Evolutionary conservation across 2,329 filamentous ascomycete genomes (phyloP), one percentile per base, ranked within the genome.

Genomic region (Cryphonectria radicalis): DNA sequence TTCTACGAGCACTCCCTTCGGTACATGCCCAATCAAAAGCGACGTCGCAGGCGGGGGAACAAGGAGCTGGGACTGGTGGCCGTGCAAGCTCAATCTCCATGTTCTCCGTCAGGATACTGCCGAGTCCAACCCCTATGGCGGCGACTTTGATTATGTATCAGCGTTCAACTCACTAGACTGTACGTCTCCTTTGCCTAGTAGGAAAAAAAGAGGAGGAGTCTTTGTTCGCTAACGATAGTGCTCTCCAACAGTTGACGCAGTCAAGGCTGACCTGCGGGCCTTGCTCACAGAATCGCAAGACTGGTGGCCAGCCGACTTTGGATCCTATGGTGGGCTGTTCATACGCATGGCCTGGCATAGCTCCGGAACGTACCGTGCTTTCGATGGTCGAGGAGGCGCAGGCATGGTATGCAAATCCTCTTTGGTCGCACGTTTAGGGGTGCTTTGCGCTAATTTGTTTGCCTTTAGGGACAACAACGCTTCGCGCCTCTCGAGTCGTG

Each of bases 301-400:
- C 35, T 93, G 87, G 87, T 93, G 91, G 91, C 91, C 91, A 0
- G 91, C 91, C 25, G 91, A 93, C 77, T 92, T 91, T 76, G 91
- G 91, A 64, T 90, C 93, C 84, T 93, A 93, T 75, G 91, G 91
- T 74, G 91, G 91, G 80, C 85, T 93, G 28, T 93, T 93, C 80
- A 85, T 93, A 77, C 90, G 91, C 65, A 89, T 93, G 89, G 89
- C 90, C 71, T 93, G 91, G 91, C 91, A 93, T 84, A 89, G 88
- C 73, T 87, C 91, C 10, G 91, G 91, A 72, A 93, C 91, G 63
- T 93, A 93, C 82, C 90, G 91, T 77, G 88, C 91, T 76, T 85
- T 84, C 66, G 91, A 93, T 75, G 91, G 91, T 37, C 90, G 91
- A 73, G 91, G 91, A 68, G 91, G 91, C 70, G 89, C 88, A 77